A percentile compares a stretch with the other conserved stretches of the same genome.
These are phyloP conservation scores for Ballota nigra DNA, from an alignment of 257 asterid species.

Conservation along the genomic window DNA sequence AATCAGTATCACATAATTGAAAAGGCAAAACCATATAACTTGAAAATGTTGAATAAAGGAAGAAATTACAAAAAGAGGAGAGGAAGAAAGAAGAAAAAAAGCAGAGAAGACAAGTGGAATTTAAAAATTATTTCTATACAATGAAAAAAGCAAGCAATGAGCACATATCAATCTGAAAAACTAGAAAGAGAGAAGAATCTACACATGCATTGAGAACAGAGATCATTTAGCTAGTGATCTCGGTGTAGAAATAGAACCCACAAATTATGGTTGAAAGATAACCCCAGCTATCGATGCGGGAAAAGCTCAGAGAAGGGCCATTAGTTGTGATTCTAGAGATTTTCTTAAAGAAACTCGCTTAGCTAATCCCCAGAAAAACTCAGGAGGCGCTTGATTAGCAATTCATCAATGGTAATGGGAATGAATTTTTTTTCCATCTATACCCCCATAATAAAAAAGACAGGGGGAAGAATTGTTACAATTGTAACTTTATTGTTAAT, in stretches of 20 bases:
- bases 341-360: background rate
- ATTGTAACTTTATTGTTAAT: too few relatives aligned
- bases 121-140: background rate
- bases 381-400: too few relatives aligned
- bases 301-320: background rate
- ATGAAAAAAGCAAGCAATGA: background rate
- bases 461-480: too few relatives aligned
- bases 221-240: background rate
- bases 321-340: background rate
- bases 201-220: background rate
- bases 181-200: background rate
- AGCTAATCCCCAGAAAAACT: background rate
- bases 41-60: background rate
- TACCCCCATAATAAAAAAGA: too few relatives aligned
- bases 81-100: background rate
- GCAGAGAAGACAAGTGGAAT: background rate
- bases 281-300: too few relatives aligned
- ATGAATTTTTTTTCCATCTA: too few relatives aligned
- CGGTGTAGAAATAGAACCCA: background rate
- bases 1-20: background rate
- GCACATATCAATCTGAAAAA: background rate
- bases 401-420: too few relatives aligned
- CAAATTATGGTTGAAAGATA: background rate
- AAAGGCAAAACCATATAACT: background rate
- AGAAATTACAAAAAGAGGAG: background rate